Percentiles rank a stretch among this genome's conserved stretches.
Evolutionary conservation across 306 rosid species (phyloP).

Genomic region (Potentilla sterilis): DNA sequence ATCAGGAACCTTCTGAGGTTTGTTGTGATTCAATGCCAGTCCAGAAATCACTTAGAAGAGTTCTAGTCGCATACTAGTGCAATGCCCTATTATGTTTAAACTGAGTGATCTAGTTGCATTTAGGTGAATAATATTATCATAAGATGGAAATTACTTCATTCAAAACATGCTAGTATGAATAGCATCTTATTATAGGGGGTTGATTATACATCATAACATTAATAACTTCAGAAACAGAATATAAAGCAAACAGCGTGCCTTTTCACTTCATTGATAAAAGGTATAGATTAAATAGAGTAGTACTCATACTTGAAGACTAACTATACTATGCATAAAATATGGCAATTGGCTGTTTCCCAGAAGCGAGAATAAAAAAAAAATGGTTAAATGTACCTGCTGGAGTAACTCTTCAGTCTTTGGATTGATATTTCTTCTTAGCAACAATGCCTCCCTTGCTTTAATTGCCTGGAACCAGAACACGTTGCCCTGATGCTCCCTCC

Average conservation of each 20-base stretch:
- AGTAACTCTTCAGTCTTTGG: constrained; percentile 42
- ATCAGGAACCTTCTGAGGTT: neutral
- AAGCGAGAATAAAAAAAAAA: constrained; percentile 10
- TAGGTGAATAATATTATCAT: neutral
- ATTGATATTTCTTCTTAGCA: constrained; percentile 31
- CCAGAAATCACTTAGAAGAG: neutral
- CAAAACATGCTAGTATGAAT: neutral
- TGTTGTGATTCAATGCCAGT: constrained; percentile 2
- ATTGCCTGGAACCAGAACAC: constrained; percentile 56
- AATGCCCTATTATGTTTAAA: neutral
- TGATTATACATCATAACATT: neutral
- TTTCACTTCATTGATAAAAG: neutral
- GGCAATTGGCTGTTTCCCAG: neutral
- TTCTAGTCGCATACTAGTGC: neutral
- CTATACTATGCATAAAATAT: neutral
- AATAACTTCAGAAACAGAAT: neutral
- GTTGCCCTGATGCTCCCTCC: constrained; percentile 46
- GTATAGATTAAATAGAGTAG: neutral
- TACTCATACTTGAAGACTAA: neutral
- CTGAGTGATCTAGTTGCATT: neutral
- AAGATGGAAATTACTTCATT: constrained; percentile 1
- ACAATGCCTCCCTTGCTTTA: constrained; percentile 50
- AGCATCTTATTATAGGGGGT: neutral
- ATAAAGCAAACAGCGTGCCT: neutral
- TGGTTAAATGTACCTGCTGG: constrained; percentile 53